Base-by-base conservation (phyloP, 192 early-diverging fungal species). In the Ramicandelaber brevisporus region DNA sequence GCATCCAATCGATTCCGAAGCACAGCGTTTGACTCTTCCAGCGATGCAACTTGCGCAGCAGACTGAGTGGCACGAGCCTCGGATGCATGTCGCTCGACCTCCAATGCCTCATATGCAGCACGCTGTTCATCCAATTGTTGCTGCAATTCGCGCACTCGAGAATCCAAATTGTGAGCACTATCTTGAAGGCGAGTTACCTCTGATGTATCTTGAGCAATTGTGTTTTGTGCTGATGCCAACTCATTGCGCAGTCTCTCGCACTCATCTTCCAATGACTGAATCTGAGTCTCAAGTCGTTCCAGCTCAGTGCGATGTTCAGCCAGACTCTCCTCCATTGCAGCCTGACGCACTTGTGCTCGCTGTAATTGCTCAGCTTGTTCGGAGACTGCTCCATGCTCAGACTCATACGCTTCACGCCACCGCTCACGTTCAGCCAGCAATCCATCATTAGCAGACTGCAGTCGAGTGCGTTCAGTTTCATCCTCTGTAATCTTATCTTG, bases 331-430 rank as follows among this genome's bases (percentile, higher is more conserved):
- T 72, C 69, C n/a, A 79, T 37, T 29, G 65, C 68, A 1, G 56
- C 38, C 15, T 60, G 63, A 30, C 78, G 63, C 29, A 73, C 61
- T 31, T 83, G 81, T 2, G 82, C 76, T 26, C 81, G 61, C 21
- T 69, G 50, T 25, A 89, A 48, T 16, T 84, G 81, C 46, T 75
- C 81, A 17, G 74, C 78, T 39, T 83, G 76, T 38, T 84, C 76
- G 23, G 69, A 55, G 5, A 73, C 69, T 0, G 76, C 57, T 28
- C 65, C 67, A 27, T 70, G 58, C 45, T 86, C 80, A 4, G 72
- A 58, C n/a, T n/a, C n/a, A n/a, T n/a, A n/a, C n/a, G n/a, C n/a
- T n/a, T n/a, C n/a, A n/a, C n/a, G n/a, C n/a, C n/a, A n/a, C n/a
- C n/a, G n/a, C n/a, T n/a, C n/a, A n/a, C n/a, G n/a, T n/a, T n/a